Evolutionary conservation across 2,329 filamentous ascomycete species (phyloP), one percentile per base, ranked within the genome.

Genomic region (Fusarium solani-melongenae): DNA sequence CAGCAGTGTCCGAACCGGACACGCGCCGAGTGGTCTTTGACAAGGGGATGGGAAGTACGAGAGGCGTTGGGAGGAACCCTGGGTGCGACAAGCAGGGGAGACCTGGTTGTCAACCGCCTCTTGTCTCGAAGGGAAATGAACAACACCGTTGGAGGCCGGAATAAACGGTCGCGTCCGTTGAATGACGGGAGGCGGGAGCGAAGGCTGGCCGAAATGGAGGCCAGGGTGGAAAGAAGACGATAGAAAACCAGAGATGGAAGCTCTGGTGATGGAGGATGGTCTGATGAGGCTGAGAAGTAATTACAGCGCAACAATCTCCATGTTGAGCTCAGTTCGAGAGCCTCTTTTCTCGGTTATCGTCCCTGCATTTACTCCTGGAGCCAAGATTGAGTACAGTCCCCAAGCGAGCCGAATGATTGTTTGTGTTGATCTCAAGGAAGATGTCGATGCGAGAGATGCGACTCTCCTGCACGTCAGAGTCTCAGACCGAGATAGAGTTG

Each of bases 81-180:
- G 22, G 46, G 64, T 38, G 57, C 69, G 67, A 76, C 71, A 78
- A 56, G 69, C 76, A 77, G 76, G 76, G 76, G 70, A 77, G 55
- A 67, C 76, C 76, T 41, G 71, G 74, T 57, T 66, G 71, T 66
- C 46, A 58, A 65, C 34, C 14, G 57, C 27, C 14, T 60, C 61
- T 56, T 55, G 64, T 34, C 59, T 38, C 49, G 27, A 64, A 36
- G 53, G 62, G 62, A 67, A 61, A 56, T 36, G 57, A 67, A 36
- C n/a, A 64, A n/a, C 29, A 57, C 49, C 55, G 27, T 31, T 55
- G 31, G 39, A 51, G 66, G 51, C 33, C 46, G 17, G 36, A 51
- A 36, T n/a, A 56, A 56, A 57, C 57, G 31, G 39, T 12, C 39
- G 11, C 24, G 17, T 20, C 55, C 14, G 39, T 68, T 71, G 17